Conservation (phyloP, 192 early-diverging fungal species). For the Entomortierella beljakovae region DNA sequence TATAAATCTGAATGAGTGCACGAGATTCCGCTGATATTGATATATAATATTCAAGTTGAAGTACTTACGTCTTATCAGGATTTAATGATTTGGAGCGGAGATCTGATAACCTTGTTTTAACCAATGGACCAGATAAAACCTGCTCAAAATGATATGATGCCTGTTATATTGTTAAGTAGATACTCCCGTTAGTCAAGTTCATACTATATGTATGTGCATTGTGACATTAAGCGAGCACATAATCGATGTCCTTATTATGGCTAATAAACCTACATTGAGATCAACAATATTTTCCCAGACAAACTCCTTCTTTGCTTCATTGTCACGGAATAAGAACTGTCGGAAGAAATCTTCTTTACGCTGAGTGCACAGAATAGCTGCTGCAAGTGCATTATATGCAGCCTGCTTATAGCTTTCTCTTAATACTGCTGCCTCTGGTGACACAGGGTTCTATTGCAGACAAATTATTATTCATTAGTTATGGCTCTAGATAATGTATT, state of each 20-base stretch:
- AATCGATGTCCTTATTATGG: too few relatives aligned
- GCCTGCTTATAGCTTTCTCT: constrained; percentile 58
- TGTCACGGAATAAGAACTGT: constrained; percentile 72
- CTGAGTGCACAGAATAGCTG: constrained; percentile 70
- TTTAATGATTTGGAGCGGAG: constrained; percentile 39
- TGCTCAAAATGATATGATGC: constrained; percentile 38
- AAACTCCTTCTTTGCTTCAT: constrained; percentile 55
- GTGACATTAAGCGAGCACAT: too few relatives aligned
- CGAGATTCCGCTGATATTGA: not conserved
- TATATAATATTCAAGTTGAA: not conserved
- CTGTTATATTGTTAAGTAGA: constrained; percentile 4
- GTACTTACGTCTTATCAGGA: constrained; percentile 35
- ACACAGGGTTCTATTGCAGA: constrained; percentile 20
- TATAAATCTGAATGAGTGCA: not conserved
- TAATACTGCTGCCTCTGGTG: constrained; percentile 10
- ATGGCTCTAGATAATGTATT: not conserved
- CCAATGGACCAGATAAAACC: constrained; percentile 25
- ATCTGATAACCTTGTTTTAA: constrained; percentile 34
- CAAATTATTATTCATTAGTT: not conserved
- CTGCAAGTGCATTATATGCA: constrained; percentile 67
- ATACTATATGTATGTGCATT: too few relatives aligned
- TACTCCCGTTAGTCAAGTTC: not conserved
- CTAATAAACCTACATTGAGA: constrained; percentile 31
- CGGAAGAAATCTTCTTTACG: constrained; percentile 63
- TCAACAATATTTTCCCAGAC: constrained; percentile 76